Conservation (phyloP, 2,329 filamentous ascomycete species). For the Diaporthe sp. region DNA sequence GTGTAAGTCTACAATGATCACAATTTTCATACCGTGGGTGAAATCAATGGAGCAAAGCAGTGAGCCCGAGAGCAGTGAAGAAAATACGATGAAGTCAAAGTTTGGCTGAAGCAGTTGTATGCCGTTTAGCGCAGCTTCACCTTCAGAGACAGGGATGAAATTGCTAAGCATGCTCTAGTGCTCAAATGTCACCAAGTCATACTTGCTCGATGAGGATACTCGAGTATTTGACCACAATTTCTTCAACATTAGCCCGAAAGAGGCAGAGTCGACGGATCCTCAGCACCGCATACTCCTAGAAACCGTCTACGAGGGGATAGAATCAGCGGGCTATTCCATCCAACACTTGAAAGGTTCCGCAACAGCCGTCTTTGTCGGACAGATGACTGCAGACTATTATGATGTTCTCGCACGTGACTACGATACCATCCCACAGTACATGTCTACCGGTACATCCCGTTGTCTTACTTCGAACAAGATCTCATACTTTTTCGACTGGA, state of each 20-base stretch:
- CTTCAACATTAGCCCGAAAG: conserved; percentile 54
- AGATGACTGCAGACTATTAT: conserved; percentile 54
- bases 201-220: too few relatives aligned
- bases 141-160: too few relatives aligned
- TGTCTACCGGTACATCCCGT: neutral
- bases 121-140: too few relatives aligned
- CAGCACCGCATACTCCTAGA: conserved; percentile 53
- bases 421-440: neutral
- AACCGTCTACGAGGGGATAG: conserved; percentile 54
- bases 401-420: conserved; percentile 46
- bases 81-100: too few relatives aligned
- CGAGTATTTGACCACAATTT: conserved; percentile 45
- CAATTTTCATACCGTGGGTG: too few relatives aligned
- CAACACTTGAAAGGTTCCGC: conserved; percentile 50
- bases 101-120: too few relatives aligned
- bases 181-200: too few relatives aligned
- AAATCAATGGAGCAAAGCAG: too few relatives aligned
- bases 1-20: too few relatives aligned
- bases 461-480: conserved; percentile 51
- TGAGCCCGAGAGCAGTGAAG: too few relatives aligned
- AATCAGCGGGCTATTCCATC: conserved; percentile 52
- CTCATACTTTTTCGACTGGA: conserved; percentile 56
- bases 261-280: conserved; percentile 54
- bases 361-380: conserved; percentile 55
- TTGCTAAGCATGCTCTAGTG: too few relatives aligned